Percentiles rank a stretch among this genome's conserved stretches.
Conservation (phyloP, 345 rosid species). For the Microcos paniculata region DNA sequence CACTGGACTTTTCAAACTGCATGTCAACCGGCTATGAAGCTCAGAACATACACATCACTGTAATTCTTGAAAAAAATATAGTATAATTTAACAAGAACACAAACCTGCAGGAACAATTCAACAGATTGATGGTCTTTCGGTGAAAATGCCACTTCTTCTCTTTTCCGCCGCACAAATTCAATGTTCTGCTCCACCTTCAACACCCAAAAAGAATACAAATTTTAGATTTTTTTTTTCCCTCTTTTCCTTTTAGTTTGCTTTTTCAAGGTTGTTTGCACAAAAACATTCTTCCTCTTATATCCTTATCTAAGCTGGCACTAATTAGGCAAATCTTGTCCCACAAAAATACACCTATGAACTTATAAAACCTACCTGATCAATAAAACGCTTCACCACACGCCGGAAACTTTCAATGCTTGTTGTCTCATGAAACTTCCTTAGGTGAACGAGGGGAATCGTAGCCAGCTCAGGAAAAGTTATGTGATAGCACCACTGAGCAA, state of each 20-base stretch:
- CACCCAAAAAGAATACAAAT: conserved; percentile 5
- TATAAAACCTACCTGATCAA: conserved; percentile 62
- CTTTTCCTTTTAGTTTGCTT: not conserved
- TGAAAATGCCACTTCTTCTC: conserved; percentile 87
- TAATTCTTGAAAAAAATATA: not conserved
- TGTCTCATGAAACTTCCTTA: conserved; percentile 64
- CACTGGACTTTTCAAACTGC: conserved; percentile 64
- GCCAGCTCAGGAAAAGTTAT: conserved; percentile 93
- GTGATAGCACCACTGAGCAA: conserved; percentile 85
- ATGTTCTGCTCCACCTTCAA: conserved; percentile 71
- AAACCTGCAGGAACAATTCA: conserved; percentile 74
- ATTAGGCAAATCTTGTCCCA: not conserved
- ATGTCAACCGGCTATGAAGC: conserved; percentile 19
- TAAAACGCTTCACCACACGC: conserved; percentile 64
- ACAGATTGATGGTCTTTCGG: conserved; percentile 74
- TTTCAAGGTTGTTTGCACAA: not conserved
- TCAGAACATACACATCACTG: not conserved
- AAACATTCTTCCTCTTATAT: not conserved
- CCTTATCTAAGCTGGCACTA: not conserved
- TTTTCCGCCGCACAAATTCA: conserved; percentile 69
- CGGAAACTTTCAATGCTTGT: conserved; percentile 55
- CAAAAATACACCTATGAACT: not conserved
- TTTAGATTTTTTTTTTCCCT: not conserved
- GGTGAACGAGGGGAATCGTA: conserved; percentile 62
- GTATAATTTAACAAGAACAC: not conserved